Conservation (phyloP, 2,329 filamentous ascomycete species). For the Chaetomium strumarium region DNA sequence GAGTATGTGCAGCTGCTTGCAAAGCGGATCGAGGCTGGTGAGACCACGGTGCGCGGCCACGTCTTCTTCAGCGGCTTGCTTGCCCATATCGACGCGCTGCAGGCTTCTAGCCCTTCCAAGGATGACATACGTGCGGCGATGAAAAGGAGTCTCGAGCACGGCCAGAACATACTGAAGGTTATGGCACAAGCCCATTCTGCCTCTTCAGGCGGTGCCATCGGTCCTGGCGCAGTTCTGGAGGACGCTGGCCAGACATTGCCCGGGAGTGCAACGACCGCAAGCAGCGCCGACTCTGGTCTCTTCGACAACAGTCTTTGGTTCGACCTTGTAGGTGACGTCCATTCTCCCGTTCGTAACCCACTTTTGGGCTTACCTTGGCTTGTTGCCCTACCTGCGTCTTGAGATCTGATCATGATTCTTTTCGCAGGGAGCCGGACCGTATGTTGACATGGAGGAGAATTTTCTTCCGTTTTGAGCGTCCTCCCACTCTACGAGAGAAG, state of each 20-base stretch:
- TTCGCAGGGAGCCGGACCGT: background rate
- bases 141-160: background rate
- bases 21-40: background rate
- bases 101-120: background rate
- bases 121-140: background rate
- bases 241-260: background rate
- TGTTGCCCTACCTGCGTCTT: background rate
- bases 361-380: background rate
- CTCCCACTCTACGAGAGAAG: too few relatives aligned
- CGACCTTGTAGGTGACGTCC: background rate
- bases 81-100: background rate
- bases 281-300: background rate
- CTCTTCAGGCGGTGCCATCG: too few relatives aligned
- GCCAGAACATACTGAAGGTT: background rate
- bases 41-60: background rate
- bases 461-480: background rate
- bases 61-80: background rate
- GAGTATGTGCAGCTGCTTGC: background rate
- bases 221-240: background rate
- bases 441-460: background rate
- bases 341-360: background rate
- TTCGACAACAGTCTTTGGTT: background rate
- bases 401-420: background rate
- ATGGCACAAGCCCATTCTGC: background rate
- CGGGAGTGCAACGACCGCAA: background rate